Conservation (phyloP, 2,329 filamentous ascomycete species). For the Lasiodiplodia theobromae region DNA sequence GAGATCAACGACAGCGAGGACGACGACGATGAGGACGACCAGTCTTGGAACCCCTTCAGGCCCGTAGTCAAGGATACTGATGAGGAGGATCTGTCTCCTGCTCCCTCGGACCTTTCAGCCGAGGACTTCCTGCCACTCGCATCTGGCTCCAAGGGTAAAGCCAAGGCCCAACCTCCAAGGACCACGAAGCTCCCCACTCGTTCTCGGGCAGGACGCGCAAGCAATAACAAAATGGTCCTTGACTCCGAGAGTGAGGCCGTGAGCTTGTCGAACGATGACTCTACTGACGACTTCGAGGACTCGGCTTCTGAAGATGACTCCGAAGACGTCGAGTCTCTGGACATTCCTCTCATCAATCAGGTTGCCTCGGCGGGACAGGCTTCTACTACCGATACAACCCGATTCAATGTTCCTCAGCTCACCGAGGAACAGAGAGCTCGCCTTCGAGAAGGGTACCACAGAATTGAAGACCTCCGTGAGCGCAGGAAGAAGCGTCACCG, state of each 20-base stretch:
- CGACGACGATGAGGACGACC: slow-evolving; percentile 41
- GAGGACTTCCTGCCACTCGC: slow-evolving; percentile 25
- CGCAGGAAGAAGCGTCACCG: slow-evolving; percentile 49
- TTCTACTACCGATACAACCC: background rate
- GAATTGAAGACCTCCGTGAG: background rate
- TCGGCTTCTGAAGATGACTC: slow-evolving; percentile 12
- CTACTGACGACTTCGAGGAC: slow-evolving; percentile 28
- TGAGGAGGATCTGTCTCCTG: slow-evolving; percentile 19
- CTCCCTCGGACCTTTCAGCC: slow-evolving; percentile 8
- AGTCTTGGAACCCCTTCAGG: slow-evolving; percentile 31
- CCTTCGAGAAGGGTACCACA: background rate
- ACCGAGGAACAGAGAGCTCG: background rate
- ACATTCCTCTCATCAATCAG: slow-evolving; percentile 1
- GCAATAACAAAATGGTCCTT: background rate
- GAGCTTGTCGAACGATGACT: background rate
- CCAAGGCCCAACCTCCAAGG: slow-evolving; percentile 21
- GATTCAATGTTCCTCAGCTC: background rate
- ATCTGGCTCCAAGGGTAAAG: slow-evolving; percentile 22
- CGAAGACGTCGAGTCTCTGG: slow-evolving; percentile 10
- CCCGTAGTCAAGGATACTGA: slow-evolving; percentile 31
- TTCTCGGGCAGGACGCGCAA: slow-evolving; percentile 29
- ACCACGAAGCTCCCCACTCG: slow-evolving; percentile 7
- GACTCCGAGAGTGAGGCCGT: slow-evolving; percentile 30
- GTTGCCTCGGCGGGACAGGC: background rate
- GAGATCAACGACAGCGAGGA: slow-evolving; percentile 24